A percentile compares a stretch with the other conserved stretches of the same genome.
These are phyloP conservation scores for Phytophthora parvispora DNA, from an alignment of 352 stramenopile species.

Conservation along the genomic window DNA sequence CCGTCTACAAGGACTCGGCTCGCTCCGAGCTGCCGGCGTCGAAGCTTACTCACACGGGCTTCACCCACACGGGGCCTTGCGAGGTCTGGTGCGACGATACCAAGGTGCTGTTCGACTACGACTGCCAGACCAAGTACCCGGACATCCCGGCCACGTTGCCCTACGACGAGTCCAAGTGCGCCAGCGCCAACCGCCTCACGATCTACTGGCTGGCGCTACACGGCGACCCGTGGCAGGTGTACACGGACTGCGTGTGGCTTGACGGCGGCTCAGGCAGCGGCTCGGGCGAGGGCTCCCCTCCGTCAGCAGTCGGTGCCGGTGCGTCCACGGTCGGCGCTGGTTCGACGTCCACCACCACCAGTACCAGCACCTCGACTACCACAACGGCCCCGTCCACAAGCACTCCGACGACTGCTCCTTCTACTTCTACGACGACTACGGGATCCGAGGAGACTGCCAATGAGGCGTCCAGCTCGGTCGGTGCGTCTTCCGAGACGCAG, in stretches of 20 bases:
- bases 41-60: slow-evolving; percentile 56
- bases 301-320: slow-evolving; percentile 19
- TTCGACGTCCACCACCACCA: slow-evolving; percentile 3
- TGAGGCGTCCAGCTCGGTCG: slow-evolving; percentile 7
- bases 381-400: slow-evolving; percentile 3
- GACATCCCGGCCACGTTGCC: slow-evolving; percentile 42
- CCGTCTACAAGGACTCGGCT: slow-evolving; percentile 44
- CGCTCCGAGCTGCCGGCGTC: slow-evolving; percentile 45
- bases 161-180: slow-evolving; percentile 55
- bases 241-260: slow-evolving; percentile 53
- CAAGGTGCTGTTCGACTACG: slow-evolving; percentile 54
- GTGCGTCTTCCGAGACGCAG: not conserved
- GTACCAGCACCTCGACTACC: not conserved
- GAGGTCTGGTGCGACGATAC: slow-evolving; percentile 71
- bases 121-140: slow-evolving; percentile 59
- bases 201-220: slow-evolving; percentile 74
- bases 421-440: slow-evolving; percentile 1
- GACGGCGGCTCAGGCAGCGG: slow-evolving; percentile 37
- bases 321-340: slow-evolving; percentile 11
- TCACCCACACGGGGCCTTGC: slow-evolving; percentile 68
- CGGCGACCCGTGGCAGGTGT: slow-evolving; percentile 68
- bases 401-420: slow-evolving; percentile 7
- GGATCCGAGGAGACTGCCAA: slow-evolving; percentile 5
- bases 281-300: slow-evolving; percentile 24
- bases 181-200: slow-evolving; percentile 50